Evolutionary conservation across 176 grass and related monocot species (phyloP).

Genomic region (Zea mays): DNA sequence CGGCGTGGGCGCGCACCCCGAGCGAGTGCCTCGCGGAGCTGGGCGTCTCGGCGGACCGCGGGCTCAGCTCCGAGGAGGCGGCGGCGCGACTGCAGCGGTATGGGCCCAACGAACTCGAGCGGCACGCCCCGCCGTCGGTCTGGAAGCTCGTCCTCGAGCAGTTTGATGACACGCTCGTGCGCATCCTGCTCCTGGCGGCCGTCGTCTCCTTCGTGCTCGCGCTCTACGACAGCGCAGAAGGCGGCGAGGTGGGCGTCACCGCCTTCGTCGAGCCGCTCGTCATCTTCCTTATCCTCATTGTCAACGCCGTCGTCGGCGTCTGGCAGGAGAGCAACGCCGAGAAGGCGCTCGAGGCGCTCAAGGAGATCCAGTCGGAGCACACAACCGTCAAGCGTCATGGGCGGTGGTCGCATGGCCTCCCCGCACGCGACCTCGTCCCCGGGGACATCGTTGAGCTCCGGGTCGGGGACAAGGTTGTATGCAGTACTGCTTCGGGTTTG

Average conservation of each 20-base stretch:
- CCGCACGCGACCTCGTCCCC: conserved; percentile 70
- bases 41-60: conserved; percentile 61
- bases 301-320: conserved; percentile 96
- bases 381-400: conserved; percentile 85
- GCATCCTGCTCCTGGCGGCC: conserved; percentile 87
- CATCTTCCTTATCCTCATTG: conserved; percentile 92
- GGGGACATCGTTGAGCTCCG: conserved; percentile 97
- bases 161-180: conserved; percentile 92
- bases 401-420: conserved; percentile 59
- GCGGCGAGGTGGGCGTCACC: conserved; percentile 63
- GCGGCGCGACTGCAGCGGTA: conserved; percentile 45
- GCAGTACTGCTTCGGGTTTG: too few species aligned
- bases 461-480: too few species aligned
- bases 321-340: conserved; percentile 99
- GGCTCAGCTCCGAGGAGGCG: conserved; percentile 70
- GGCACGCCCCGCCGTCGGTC: conserved; percentile 74
- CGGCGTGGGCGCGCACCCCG: conserved; percentile 69
- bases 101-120: conserved; percentile 91
- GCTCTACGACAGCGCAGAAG: conserved; percentile 75
- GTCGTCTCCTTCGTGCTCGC: conserved; percentile 87
- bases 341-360: conserved; percentile 98
- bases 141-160: conserved; percentile 94
- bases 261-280: conserved; percentile 96
- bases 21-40: conserved; percentile 79
- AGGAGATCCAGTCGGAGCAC: conserved; percentile 97